phyloP scores from a whole-genome alignment of 805 yeast species.

The Hanseniaspora singularis region DNA sequence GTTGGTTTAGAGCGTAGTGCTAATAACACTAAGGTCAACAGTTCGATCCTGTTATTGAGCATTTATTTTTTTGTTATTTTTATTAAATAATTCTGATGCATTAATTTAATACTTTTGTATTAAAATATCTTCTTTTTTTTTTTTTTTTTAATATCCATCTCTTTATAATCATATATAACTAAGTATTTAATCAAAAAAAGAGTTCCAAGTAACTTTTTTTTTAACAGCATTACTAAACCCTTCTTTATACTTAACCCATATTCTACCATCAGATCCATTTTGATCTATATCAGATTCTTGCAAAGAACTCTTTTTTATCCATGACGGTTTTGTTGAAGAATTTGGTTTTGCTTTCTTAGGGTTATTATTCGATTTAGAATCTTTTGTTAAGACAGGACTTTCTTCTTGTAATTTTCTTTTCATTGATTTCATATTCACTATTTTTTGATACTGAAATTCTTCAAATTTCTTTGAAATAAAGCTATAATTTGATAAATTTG shows the following conservation, averaged over 20 bases:
- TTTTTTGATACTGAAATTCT: neutral
- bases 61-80: neutral
- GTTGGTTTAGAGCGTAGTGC: constrained; percentile 16
- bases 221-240: constrained; percentile 88
- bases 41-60: constrained; percentile 16
- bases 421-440: neutral
- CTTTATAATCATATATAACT: neutral
- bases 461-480: constrained; percentile 5
- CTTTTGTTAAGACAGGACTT: too few species aligned
- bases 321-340: too few species aligned
- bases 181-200: constrained; percentile 36
- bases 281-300: constrained; percentile 9
- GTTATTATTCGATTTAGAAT: too few species aligned
- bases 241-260: constrained; percentile 86
- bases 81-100: too few species aligned
- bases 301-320: too few species aligned
- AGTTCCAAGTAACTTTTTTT: constrained; percentile 67
- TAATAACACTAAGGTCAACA: constrained; percentile 13
- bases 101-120: neutral
- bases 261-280: constrained; percentile 28
- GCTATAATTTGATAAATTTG: neutral
- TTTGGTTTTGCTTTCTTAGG: too few species aligned
- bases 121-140: neutral
- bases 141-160: neutral
- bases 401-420: constrained; percentile 2